Base-by-base conservation (phyloP, 495 filamentous ascomycete species). In the Penicillium bovifimosum region DNA sequence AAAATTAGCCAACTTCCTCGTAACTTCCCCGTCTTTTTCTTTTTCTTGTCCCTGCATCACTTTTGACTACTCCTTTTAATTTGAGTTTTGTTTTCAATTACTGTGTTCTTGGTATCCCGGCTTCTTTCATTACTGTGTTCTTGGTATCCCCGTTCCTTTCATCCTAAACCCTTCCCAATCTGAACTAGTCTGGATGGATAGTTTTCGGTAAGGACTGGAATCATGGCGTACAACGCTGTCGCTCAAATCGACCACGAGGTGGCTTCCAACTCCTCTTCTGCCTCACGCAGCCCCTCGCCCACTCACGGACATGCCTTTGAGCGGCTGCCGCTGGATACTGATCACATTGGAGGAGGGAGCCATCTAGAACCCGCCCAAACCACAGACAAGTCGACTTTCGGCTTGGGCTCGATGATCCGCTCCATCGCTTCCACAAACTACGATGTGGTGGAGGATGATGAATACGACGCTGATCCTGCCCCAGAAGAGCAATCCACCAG, bases 201-300 rank as follows among this genome's bases (percentile, higher is more conserved):
- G 29, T 28, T 28, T 34, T 43, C 48, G 51, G 40, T 14, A 9
- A 34, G 16, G 27, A 34, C 36, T 17, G 44, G 28, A 38, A 67
- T 53, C 45, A 79, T 79, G 76, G 70, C 71, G 28, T 77, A 77
- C 67, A 76, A 72, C 55, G 66, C 72, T 50, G 60, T 78, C 53
- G 69, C 69, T 33, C 76, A 77, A 49, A 48, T 61, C 47, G 70
- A 76, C 50, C 62, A 56, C 31, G 69, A 76, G 52, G 61, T 73
- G 49, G 66, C 62, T 40, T 76, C 70, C 24, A 56, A 71, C 36
- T 68, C 71, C 33, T 66, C 57, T 41, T 67, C 70, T 38, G 49
- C 41, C 40, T 72, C 69, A 34, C 62, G 61, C 41, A 60, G 47
- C 48, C 54, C 69, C 13, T 67, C 70, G 24, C 68, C 60, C 7